These are phyloP conservation scores for Picochlorum sp. DNA, from an alignment of 139 green algal species.

Conservation along the genomic window DNA sequence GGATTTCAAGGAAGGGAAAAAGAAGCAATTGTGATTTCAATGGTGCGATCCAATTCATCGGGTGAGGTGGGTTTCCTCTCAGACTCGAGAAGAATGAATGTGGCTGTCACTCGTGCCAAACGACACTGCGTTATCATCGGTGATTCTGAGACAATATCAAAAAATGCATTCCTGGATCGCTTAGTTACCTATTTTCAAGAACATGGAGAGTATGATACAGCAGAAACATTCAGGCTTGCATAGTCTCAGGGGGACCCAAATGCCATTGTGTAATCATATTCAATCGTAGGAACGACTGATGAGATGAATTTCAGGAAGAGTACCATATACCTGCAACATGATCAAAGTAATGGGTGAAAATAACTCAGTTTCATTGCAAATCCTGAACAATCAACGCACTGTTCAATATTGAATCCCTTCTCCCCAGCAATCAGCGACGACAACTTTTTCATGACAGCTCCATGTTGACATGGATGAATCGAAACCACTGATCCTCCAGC, in stretches of 20 bases:
- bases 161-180: constrained; percentile 69
- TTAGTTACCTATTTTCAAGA: constrained; percentile 83
- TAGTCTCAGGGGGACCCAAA: neutral
- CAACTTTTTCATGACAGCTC: constrained; percentile 72
- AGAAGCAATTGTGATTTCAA: constrained; percentile 82
- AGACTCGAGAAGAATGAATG: constrained; percentile 61
- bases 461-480: constrained; percentile 86
- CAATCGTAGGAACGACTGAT: constrained; percentile 86
- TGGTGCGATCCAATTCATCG: constrained; percentile 48
- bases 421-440: constrained; percentile 37
- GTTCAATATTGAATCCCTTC: constrained; percentile 12
- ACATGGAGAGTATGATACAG: constrained; percentile 63
- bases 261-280: constrained; percentile 85
- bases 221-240: constrained; percentile 9
- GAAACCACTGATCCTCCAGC: constrained; percentile 42
- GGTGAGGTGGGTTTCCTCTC: constrained; percentile 73
- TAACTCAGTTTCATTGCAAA: constrained; percentile 46
- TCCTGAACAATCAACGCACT: constrained; percentile 15
- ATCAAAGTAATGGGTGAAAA: neutral
- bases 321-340: constrained; percentile 57
- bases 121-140: constrained; percentile 72
- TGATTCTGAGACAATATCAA: constrained; percentile 67
- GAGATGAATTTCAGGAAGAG: constrained; percentile 95
- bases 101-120: constrained; percentile 69
- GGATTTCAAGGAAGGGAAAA: constrained; percentile 91